A percentile compares a stretch with the other conserved stretches of the same genome.
These are phyloP conservation scores for Amanita pallidorosea DNA, from an alignment of 768 basidiomycete species.

Conservation along the genomic window DNA sequence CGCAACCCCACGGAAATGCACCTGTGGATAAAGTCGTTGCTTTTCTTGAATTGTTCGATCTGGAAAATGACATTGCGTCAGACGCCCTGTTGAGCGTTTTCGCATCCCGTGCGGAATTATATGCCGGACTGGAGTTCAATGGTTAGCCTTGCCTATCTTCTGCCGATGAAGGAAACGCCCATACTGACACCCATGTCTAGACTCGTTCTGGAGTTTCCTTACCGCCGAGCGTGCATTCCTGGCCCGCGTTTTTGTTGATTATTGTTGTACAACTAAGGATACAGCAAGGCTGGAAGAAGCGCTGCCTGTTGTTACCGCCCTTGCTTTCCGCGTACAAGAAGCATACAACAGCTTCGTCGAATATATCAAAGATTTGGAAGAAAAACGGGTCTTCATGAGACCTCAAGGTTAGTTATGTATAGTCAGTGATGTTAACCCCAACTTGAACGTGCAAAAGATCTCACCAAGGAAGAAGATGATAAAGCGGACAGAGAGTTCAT, in stretches of 20 bases:
- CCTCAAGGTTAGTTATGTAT: neutral
- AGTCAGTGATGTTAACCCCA: neutral
- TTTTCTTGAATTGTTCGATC: constrained; percentile 50
- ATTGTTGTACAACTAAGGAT: constrained; percentile 55
- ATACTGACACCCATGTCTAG: constrained; percentile 24
- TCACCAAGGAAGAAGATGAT: constrained; percentile 33
- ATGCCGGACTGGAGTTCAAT: constrained; percentile 58
- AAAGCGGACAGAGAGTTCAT: constrained; percentile 48
- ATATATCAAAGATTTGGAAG: constrained; percentile 12
- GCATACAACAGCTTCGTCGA: constrained; percentile 47
- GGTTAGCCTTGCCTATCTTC: constrained; percentile 29
- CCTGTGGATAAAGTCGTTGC: constrained; percentile 27
- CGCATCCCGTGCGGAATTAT: constrained; percentile 48
- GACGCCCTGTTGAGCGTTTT: constrained; percentile 72
- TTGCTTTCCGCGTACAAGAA: constrained; percentile 67
- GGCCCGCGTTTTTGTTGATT: constrained; percentile 72
- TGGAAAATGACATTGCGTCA: constrained; percentile 54
- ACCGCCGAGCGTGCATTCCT: constrained; percentile 75
- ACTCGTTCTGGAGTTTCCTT: constrained; percentile 57
- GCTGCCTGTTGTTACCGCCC: constrained; percentile 75
- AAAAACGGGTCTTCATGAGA: constrained; percentile 14
- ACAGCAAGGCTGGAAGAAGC: constrained; percentile 51
- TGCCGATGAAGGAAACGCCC: neutral
- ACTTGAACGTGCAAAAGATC: constrained; percentile 22
- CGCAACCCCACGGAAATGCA: constrained; percentile 1